A percentile compares a stretch with the other conserved stretches of the same genome.
Conservation (phyloP, 805 yeast genomes). For the Ogataea neopini region DNA sequence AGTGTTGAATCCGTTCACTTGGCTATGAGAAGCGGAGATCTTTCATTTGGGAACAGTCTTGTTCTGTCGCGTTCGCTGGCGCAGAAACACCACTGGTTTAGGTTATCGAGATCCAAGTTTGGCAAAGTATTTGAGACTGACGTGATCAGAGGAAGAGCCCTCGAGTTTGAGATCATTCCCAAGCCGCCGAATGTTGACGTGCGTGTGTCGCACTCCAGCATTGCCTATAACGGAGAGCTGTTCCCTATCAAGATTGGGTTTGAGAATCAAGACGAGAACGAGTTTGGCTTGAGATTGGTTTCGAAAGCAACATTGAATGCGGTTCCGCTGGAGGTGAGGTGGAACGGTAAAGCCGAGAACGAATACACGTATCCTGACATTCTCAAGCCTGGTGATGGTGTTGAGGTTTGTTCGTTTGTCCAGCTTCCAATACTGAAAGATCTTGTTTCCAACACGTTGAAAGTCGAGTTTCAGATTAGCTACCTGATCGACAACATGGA, state of each 20-base stretch:
- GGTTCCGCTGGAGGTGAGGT: conserved; percentile 17
- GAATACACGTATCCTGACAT: conserved; percentile 12
- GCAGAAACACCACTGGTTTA: conserved; percentile 19
- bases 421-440: conserved; percentile 25
- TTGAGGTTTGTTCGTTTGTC: conserved; percentile 10
- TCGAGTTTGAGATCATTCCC: conserved; percentile 38
- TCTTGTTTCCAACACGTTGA: conserved; percentile 13
- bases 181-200: conserved; percentile 39
- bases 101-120: conserved; percentile 13
- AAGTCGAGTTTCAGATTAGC: conserved; percentile 22
- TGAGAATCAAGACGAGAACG: conserved; percentile 34
- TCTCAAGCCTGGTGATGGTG: conserved; percentile 10
- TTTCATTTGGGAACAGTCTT: conserved; percentile 20
- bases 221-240: conserved; percentile 36
- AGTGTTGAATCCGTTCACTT: conserved; percentile 22
- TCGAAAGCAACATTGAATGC: conserved; percentile 15
- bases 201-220: conserved; percentile 25
- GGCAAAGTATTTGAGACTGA: conserved; percentile 18
- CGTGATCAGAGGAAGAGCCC: conserved; percentile 15
- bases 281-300: conserved; percentile 32
- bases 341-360: conserved; percentile 20
- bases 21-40: conserved; percentile 12
- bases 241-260: conserved; percentile 29
- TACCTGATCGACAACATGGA: conserved; percentile 34
- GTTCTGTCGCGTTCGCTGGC: conserved; percentile 3